Evolutionary conservation across 2,329 filamentous ascomycete species (phyloP), one percentile per base, ranked within the genome.

Genomic region (Cytospora leucostoma): DNA sequence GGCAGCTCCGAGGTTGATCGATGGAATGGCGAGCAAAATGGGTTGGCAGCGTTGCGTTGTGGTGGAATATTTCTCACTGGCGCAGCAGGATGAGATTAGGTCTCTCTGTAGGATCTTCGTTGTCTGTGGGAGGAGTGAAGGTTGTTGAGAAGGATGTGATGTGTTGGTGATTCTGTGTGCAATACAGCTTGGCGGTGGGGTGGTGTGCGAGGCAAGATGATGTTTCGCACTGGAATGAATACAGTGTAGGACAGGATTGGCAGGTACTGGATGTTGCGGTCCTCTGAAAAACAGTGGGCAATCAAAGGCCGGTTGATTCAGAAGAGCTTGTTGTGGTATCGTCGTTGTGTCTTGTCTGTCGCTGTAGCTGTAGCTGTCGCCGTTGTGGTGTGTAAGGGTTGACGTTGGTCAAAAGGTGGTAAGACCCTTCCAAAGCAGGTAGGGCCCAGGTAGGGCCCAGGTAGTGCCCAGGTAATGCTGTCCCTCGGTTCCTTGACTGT

Each of bases 121-220:
- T 40, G 38, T 54, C 51, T 53, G 64, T 50, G 27, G 17, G 19
- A 38, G 40, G 35, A 17, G 55, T 32, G 52, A 52, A 55, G 54
- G n/a, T 49, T 50, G 15, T 49, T 50, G 15, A 55, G 51, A 19
- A 55, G 38, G 59, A 49, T 33, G 40, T n/a, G 51, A 7, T n/a
- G 51, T 54, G 38, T n/a, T 50, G 51, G 49, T 53, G 21, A 38
- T 55, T 4, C 44, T 47, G 44, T 19, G 44, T 21, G 38, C 49
- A 55, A 38, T 53, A 44, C 59, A 52, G 49, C 32, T 38, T 55
- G 40, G 37, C 19, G 59, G 37, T 35, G 51, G 51, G 44, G 56
- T 57, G 44, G 27, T 35, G 32, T 55, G 53, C 33, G 38, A 35
- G 55, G 51, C 12, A 27, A 27, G 27, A 27, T 27, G 27, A 21